Base-by-base conservation (phyloP, 495 filamentous ascomycete species). In the Annulohypoxylon stygium region DNA sequence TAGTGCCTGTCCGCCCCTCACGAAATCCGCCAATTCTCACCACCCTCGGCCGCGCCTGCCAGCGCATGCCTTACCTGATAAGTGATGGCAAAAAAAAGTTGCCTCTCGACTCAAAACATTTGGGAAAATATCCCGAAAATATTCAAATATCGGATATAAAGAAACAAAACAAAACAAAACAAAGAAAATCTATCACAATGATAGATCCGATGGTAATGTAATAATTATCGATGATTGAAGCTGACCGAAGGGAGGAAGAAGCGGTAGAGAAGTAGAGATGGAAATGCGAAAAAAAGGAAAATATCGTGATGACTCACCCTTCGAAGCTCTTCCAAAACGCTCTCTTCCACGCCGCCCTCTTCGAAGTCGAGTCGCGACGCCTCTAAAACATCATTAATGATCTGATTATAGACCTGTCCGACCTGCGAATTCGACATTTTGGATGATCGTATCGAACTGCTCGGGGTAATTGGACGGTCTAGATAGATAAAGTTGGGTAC, bases 321-420 rank as follows among this genome's bases (percentile, higher is more conserved):
- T 79, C 87, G 89, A 87, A 99, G 85, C 78, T 97, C 93, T 69
- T 93, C 86, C 74, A 99, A 85, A 53, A 93, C 93, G 72, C 88
- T 83, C 78, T 93, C 92, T 67, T 96, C 93, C 68, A 98, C 92
- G 71, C 97, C 97, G 76, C 91, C 92, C 80, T 98, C 96, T 81
- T 99, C 97, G 81, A 99, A 98, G 80, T 97, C 95, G 76, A 95
- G 91, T 80, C 93, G 88, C 76, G 94, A 97, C 62, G 88, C 88
- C 68, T 92, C 89, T 78, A 97, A 90, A 68, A 98, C 94, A 80
- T 96, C 95, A 67, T 93, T 85, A 82, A 99, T 98, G 85, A 98
- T 92, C 79, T 90, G 87, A 79, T 91, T 85, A 85, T 97, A 99
- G 70, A 98, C 90, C 67, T 80, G 77, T 77, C 97, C 96, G 65